These are phyloP conservation scores for Tuber magnatum DNA, from an alignment of 495 filamentous ascomycete genomes.

Conservation along the genomic window DNA sequence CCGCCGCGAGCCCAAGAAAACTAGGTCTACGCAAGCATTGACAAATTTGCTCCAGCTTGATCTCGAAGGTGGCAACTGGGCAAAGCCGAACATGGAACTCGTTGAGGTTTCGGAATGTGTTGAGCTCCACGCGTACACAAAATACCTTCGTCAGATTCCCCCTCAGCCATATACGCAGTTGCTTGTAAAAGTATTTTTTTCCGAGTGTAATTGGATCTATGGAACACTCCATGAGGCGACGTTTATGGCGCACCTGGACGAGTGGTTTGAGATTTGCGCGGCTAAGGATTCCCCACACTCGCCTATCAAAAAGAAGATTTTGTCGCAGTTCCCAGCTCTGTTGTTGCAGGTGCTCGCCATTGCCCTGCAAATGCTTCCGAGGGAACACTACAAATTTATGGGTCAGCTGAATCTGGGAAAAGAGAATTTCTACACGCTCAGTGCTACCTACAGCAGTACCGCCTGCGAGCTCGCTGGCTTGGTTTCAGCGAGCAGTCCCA, in stretches of 20 bases:
- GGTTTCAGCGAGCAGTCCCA: constrained; percentile 52
- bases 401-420: constrained; percentile 51
- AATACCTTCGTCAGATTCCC: constrained; percentile 43
- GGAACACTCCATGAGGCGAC: constrained; percentile 50
- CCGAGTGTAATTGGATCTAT: constrained; percentile 56
- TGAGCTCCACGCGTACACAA: constrained; percentile 35
- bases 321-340: constrained; percentile 49
- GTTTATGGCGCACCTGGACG: constrained; percentile 47
- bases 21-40: constrained; percentile 8
- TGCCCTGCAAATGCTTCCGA: constrained; percentile 50
- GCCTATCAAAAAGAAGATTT: constrained; percentile 20
- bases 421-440: constrained; percentile 56
- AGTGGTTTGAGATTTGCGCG: constrained; percentile 44
- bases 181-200: constrained; percentile 52
- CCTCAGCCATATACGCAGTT: constrained; percentile 49
- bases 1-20: constrained; percentile 9
- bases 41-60: constrained; percentile 25
- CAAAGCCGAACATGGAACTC: constrained; percentile 17
- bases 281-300: constrained; percentile 20
- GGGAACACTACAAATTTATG: constrained; percentile 46
- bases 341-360: constrained; percentile 54
- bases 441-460: constrained; percentile 53
- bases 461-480: constrained; percentile 49
- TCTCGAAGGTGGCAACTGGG: constrained; percentile 30
- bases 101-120: constrained; percentile 30